Evolutionary conservation across 352 stramenopile species (phyloP), one percentile per base, ranked within the genome.

Genomic region (Pelagophyceae sp.): DNA sequence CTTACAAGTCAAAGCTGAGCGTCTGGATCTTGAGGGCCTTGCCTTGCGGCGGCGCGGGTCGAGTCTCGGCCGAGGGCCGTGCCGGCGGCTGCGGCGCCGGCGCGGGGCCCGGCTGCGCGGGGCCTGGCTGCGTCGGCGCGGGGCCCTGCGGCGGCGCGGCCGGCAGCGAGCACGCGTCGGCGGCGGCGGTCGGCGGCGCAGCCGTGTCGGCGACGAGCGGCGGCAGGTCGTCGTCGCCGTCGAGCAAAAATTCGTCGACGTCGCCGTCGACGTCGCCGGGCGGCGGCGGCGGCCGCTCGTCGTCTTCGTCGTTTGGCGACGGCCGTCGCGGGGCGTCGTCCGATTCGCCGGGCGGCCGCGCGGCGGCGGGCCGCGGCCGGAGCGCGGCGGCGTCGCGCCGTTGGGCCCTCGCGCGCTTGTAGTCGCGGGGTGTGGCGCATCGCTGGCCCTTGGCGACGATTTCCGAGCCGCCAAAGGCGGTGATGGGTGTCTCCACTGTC

Each of bases 401-500:
- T 23, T 54, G 11, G 45, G 45, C 45, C 11, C 23, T 54, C 23
- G 11, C 23, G 45, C 45, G 45, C 45, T 54, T 23, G 45, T 54
- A 54, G 11, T 54, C 61, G 29, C 61, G 61, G 15, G 61, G 61
- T 23, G 67, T 31, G 17, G 27, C 33, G 35, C 51, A 20, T 37
- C 58, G 51, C 11, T 1, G 25, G 67, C 67, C 67, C 2, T 17
- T 19, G 67, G 15, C 25, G 67, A 25, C 19, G 67, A 74, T 74
- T 6, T 74, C 67, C 15, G 17, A 20, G 35, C 35, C 33, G 2
- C 80, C 80, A 45, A 85, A 83, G 50, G 72, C 50, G 0, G 63
- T 70, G 20, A 82, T 70, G 33, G 82, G 82, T 38, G 77, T 84
- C 11, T 82, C 80, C 32, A 87, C 33, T 45, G 80, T 78, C 1